Percentiles rank a stretch among this genome's conserved stretches.
Conservation (phyloP, 495 filamentous ascomycete species). For the Massariosphaeria phaeospora region DNA sequence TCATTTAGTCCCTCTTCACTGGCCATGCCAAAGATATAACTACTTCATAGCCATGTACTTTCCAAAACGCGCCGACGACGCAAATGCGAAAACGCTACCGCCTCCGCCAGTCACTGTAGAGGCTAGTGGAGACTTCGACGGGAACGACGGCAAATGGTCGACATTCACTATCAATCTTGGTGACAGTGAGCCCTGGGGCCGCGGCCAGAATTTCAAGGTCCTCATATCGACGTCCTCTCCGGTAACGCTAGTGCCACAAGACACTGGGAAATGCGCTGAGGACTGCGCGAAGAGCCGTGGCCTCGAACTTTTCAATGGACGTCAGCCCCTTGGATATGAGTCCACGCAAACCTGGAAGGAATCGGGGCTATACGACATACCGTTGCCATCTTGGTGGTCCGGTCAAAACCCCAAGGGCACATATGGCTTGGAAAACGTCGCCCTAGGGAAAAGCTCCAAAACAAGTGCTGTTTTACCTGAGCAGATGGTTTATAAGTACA, state of each 20-base stretch:
- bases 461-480: not conserved
- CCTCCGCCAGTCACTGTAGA: slow-evolving; percentile 12
- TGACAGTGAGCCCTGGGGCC: slow-evolving; percentile 1
- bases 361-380: slow-evolving; percentile 18
- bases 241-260: slow-evolving; percentile 10
- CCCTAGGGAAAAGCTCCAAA: slow-evolving; percentile 7
- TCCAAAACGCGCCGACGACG: slow-evolving; percentile 12
- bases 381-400: slow-evolving; percentile 3
- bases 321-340: slow-evolving; percentile 16
- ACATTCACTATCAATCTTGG: slow-evolving; percentile 31
- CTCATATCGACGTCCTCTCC: slow-evolving; percentile 18
- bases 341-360: slow-evolving; percentile 8
- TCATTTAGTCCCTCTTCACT: not conserved
- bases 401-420: slow-evolving; percentile 12
- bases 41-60: slow-evolving; percentile 24
- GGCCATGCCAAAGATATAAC: slow-evolving; percentile 15
- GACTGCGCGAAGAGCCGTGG: slow-evolving; percentile 27
- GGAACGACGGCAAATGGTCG: slow-evolving; percentile 35
- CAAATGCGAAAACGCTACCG: slow-evolving; percentile 6
- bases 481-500: slow-evolving; percentile 8
- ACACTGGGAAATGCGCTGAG: slow-evolving; percentile 17
- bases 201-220: slow-evolving; percentile 29
- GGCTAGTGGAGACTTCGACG: slow-evolving; percentile 20
- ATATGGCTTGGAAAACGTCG: slow-evolving; percentile 17
- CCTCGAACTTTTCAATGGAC: slow-evolving; percentile 9